Base-by-base conservation (phyloP, 371 early-diverging fungal genomes). In the Neoconidiobolus thromboides region DNA sequence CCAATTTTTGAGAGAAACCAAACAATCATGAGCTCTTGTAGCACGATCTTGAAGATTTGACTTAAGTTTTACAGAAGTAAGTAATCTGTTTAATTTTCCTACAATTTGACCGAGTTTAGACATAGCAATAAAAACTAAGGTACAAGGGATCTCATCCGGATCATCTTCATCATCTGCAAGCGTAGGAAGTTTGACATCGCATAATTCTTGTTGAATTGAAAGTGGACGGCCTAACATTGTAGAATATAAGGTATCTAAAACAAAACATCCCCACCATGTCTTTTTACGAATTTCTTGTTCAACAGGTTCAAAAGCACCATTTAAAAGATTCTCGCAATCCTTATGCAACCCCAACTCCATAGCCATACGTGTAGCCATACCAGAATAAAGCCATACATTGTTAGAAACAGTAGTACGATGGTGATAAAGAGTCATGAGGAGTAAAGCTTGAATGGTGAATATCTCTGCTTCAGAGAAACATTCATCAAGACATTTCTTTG, bases 311-410 rank as follows among this genome's bases (percentile, higher is more conserved):
- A 77, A 60, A 3, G 71, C 65, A 14, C 66, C 57, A n/a, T 59
- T 62, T 48, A 69, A 65, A 72, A 77, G 78, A 3, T 70, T 69
- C 49, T 77, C 73, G 43, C 74, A 75, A 43, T 81, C 76, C 57
- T 76, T 63, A 62, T 82, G 76, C 46, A 82, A 64, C 6, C 81
- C 81, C 15, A 82, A 64, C 55, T 78, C 78, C 59, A 79, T 79
- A 38, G 76, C 73, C 78, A 82, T 78, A 41, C 80, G 72, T 48
- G 76, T 72, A 1, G 80, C 80, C 62, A 68, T 76, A 15, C 82
- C 82, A 14, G 64, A 54, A 43, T 62, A 62, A 3, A 62, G 40
- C 61, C 61, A 60, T 12, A 57, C 49, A 42, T 54, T 44, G 76
- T 73, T 66, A 77, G 61, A 58, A 49, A 58, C 48, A 4, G 58